Evolutionary conservation across 202 grass and related monocot species (phyloP), one percentile per base, ranked within the genome.

Genomic region (Alloteropsis angusta): DNA sequence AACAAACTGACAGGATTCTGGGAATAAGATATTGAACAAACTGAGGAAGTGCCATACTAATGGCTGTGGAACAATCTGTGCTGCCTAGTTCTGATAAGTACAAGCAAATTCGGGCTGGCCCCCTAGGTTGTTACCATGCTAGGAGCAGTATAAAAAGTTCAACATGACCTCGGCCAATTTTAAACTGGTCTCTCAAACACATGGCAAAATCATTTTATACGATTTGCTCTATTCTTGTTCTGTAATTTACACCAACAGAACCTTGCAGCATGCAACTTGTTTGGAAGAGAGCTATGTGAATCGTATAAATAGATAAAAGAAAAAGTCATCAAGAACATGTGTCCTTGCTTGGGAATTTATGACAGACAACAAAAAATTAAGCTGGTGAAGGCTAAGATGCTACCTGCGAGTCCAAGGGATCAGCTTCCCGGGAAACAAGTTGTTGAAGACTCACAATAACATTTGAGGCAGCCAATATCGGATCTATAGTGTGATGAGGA

Each of bases 391-490:
- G n/a, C 46, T 71, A 30, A 43, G 32, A 69, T 21, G 36, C 42
- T 76, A 97, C 94, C 94, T 97, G 94, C 39, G 94, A 94, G 74
- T 97, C 94, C 74, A 97, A 79, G 83, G 94, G 94, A 80, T 94
- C 91, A 65, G 91, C 87, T 91, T 97, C 94, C 70, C 91, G 87
- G 5, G 94, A 92, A 84, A 94, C 84, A 79, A 97, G 89, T 68
- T 97, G 87, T 18, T 97, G 94, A 80, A 94, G 88, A 74, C 91
- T 94, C 61, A 97, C 87, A 71, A 97, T 91, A 78, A 87, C 87
- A 94, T 90, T 93, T 56, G 94, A 97, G 39, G 91, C 91, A 83
- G 94, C 94, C 43, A 97, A 71, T 77, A 97, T 90, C 4, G 94
- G 89, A 82, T 97, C 94, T 41, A 94, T 93, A 65, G 94, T 90